phyloP scores from a whole-genome alignment of 1,284 basidiomycete species.

The Anthracocystis setariae region DNA sequence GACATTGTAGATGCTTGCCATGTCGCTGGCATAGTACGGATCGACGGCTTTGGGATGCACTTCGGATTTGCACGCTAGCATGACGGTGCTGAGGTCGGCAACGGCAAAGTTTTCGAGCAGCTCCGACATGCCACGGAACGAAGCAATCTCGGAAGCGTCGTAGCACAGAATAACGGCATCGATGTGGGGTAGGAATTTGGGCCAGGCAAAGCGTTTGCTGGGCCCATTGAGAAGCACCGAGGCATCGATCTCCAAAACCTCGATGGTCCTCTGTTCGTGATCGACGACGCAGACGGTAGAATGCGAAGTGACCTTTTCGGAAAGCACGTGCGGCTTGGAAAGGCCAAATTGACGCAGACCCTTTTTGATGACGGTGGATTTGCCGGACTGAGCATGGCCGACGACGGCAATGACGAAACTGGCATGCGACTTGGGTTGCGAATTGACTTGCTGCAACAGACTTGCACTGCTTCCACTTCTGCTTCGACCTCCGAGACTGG shows the following conservation, averaged over 20 bases:
- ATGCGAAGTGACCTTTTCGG: constrained; percentile 60
- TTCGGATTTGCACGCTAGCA: constrained; percentile 65
- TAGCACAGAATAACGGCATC: constrained; percentile 65
- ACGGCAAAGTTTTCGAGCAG: constrained; percentile 61
- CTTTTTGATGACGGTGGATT: constrained; percentile 64
- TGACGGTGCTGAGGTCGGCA: constrained; percentile 57
- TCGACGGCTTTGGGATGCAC: constrained; percentile 60
- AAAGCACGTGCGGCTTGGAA: constrained; percentile 57
- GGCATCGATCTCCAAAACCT: constrained; percentile 63
- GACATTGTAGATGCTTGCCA: constrained; percentile 62
- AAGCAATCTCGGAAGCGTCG: constrained; percentile 57
- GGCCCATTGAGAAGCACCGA: constrained; percentile 57
- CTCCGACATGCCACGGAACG: constrained; percentile 63
- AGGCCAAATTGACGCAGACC: constrained; percentile 61
- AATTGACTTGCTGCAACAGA: constrained; percentile 58
- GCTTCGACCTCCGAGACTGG: constrained; percentile 45
- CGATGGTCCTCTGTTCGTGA: constrained; percentile 60
- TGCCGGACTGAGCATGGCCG: constrained; percentile 56
- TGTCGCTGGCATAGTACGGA: constrained; percentile 63
- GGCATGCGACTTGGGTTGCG: constrained; percentile 56
- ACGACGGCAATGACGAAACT: constrained; percentile 64
- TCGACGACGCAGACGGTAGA: constrained; percentile 63
- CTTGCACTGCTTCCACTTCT: constrained; percentile 61
- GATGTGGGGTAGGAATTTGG: constrained; percentile 58
- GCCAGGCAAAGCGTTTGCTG: constrained; percentile 62